Percentiles rank a stretch among this genome's conserved stretches.
phyloP scores from a whole-genome alignment of 2,329 filamentous ascomycete species.

The Aspergillus texensis region DNA sequence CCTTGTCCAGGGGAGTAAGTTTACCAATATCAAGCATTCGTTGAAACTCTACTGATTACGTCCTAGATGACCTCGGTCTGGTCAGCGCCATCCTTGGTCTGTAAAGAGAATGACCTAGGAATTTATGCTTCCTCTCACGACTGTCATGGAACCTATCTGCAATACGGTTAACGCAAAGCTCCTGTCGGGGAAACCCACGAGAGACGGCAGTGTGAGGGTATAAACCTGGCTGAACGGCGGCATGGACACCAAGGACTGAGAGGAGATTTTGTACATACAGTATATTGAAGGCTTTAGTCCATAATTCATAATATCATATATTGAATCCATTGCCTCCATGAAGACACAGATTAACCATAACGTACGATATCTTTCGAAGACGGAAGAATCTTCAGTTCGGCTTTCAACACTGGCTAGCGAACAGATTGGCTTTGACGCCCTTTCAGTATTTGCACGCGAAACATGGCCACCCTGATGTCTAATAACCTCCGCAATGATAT shows the following conservation, averaged over 20 bases:
- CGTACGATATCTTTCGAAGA: not conserved
- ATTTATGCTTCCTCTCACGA: constrained; percentile 6
- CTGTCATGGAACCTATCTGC: not conserved
- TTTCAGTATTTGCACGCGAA: too few relatives aligned
- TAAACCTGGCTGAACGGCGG: not conserved
- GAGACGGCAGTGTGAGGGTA: constrained; percentile 8
- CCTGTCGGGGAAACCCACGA: constrained; percentile 3
- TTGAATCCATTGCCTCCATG: not conserved
- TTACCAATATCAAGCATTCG: not conserved
- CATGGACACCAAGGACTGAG: not conserved
- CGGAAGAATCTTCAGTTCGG: not conserved
- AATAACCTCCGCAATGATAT: too few relatives aligned
- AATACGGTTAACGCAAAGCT: constrained; percentile 10
- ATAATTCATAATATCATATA: not conserved
- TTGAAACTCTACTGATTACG: not conserved
- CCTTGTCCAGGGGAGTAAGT: constrained; percentile 16
- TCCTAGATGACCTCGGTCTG: not conserved
- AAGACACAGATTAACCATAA: too few relatives aligned
- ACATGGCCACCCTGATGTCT: too few relatives aligned
- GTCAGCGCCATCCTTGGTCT: not conserved
- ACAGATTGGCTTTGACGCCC: not conserved
- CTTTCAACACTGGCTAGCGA: not conserved
- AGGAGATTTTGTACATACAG: not conserved
- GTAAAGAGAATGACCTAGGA: not conserved
- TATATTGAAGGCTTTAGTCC: not conserved